Evolutionary conservation across 169 alveolate species (phyloP).

Genomic region (Plasmodium reichenowi): DNA sequence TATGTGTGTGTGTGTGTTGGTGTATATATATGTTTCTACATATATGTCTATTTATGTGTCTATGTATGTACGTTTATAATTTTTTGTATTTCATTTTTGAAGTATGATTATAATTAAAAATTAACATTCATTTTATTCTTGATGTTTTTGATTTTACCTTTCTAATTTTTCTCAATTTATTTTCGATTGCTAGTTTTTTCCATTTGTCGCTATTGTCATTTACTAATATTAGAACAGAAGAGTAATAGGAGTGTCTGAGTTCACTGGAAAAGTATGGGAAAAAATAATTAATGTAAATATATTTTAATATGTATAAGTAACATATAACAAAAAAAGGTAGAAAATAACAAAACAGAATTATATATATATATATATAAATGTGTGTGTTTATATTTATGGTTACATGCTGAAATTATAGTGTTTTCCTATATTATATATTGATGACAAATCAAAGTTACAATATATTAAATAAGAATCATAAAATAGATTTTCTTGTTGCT

Average conservation of each 20-base stretch:
- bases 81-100: neutral
- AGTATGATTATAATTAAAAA: neutral
- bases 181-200: constrained; percentile 49
- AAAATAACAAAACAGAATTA: neutral
- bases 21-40: neutral
- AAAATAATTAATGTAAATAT: neutral
- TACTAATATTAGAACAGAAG: constrained; percentile 48
- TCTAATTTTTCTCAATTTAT: constrained; percentile 58
- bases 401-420: constrained; percentile 52
- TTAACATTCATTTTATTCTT: neutral
- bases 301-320: neutral
- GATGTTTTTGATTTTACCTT: constrained; percentile 16
- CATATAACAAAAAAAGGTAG: neutral
- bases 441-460: constrained; percentile 62
- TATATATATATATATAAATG: neutral
- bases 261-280: constrained; percentile 5
- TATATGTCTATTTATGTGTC: neutral
- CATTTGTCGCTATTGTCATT: constrained; percentile 55
- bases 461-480: constrained; percentile 39
- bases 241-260: constrained; percentile 54
- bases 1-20: neutral
- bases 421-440: constrained; percentile 36
- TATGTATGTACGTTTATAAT: neutral
- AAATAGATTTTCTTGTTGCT: constrained; percentile 2
- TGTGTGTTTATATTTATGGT: neutral